These are phyloP conservation scores for Solanum hybrid DNA, from an alignment of 305 asterid genomes.

Conservation along the genomic window DNA sequence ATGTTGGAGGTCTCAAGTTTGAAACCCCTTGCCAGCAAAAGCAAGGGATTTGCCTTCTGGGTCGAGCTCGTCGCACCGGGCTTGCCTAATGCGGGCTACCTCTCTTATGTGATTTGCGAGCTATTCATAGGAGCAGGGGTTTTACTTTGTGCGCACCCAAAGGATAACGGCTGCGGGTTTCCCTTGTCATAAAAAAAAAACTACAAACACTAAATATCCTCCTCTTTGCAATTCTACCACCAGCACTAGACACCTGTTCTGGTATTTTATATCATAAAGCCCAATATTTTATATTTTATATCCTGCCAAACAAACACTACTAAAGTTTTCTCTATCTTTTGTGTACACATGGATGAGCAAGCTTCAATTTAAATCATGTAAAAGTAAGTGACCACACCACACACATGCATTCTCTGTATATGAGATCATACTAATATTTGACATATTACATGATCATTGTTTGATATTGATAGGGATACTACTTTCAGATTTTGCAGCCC, in stretches of 20 bases:
- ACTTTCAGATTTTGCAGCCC: background rate
- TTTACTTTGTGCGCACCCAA: no score
- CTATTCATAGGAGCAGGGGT: no score
- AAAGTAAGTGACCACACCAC: background rate
- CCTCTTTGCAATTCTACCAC: background rate
- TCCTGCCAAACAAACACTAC: background rate
- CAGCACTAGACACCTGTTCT: background rate
- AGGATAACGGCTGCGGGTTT: no score
- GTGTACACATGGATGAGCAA: background rate
- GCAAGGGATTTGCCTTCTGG: no score
- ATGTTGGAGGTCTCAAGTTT: no score
- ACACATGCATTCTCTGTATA: background rate
- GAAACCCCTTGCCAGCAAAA: no score
- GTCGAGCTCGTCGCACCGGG: no score
- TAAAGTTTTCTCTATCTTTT: background rate
- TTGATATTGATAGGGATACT: background rate
- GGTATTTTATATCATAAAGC: background rate
- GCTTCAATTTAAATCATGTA: background rate
- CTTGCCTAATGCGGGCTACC: no score
- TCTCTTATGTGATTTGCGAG: no score
- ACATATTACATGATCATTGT: background rate
- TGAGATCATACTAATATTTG: background rate
- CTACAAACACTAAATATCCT: background rate
- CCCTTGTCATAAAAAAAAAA: background rate
- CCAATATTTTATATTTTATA: background rate